Conservation (phyloP, 768 basidiomycete species). For the Heimioporus sp. region DNA sequence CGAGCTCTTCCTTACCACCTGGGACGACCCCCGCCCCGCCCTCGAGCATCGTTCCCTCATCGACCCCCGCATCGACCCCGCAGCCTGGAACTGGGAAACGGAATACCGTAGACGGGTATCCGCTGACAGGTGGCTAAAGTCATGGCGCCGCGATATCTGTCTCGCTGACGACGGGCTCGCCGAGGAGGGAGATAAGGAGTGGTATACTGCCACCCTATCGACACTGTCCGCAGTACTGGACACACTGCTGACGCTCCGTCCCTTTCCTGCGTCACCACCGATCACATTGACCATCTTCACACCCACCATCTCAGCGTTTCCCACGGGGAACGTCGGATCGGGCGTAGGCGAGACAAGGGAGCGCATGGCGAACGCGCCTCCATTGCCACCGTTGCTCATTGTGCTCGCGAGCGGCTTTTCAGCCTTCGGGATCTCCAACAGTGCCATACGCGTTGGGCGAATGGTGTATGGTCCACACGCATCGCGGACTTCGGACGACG, state of each 20-base stretch:
- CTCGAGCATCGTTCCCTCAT: conserved; percentile 24
- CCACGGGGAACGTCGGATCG: conserved; percentile 4
- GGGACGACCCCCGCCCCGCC: conserved; percentile 48
- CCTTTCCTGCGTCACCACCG: conserved; percentile 26
- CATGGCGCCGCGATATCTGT: conserved; percentile 21
- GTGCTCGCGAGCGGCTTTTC: conserved; percentile 19
- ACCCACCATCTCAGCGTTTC: conserved; percentile 6
- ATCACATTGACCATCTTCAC: conserved; percentile 18
- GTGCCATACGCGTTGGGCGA: conserved; percentile 17
- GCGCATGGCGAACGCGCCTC: conserved; percentile 31
- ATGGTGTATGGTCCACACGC: conserved; percentile 20
- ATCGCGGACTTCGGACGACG: neutral
- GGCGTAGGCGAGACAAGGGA: conserved; percentile 8
- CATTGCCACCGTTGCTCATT: conserved; percentile 30
- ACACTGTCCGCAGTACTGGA: conserved; percentile 32
- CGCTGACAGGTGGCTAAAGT: conserved; percentile 22
- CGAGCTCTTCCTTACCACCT: conserved; percentile 44
- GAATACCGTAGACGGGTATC: conserved; percentile 24
- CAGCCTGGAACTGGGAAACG: conserved; percentile 20
- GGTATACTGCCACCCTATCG: conserved; percentile 4
- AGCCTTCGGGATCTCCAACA: conserved; percentile 20
- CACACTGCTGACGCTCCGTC: conserved; percentile 33
- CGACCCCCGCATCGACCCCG: conserved; percentile 20
- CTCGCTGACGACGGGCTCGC: neutral
- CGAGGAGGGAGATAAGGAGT: neutral